Evolutionary conservation across 371 early-diverging fungal species (phyloP).

Genomic region (Mortierella sp.): DNA sequence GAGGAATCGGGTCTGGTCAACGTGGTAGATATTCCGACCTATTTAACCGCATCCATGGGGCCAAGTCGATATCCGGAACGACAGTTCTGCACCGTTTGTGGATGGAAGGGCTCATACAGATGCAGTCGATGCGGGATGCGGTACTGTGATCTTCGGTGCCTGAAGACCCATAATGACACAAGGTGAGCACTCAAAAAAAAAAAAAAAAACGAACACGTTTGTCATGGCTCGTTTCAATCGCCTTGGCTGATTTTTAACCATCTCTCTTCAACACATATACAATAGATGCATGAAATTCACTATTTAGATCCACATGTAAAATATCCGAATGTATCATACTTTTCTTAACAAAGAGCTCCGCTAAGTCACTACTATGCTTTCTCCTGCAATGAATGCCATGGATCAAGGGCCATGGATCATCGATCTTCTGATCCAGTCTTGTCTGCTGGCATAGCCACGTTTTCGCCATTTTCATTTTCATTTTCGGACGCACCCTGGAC

Average conservation of each 20-base stretch:
- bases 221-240: background rate
- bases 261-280: no score
- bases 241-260: background rate
- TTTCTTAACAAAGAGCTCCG: no score
- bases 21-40: slow-evolving; percentile 57
- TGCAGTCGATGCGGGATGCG: slow-evolving; percentile 75
- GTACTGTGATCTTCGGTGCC: slow-evolving; percentile 70
- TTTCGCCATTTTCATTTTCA: no score
- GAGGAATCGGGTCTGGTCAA: slow-evolving; percentile 60
- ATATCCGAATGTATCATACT: slow-evolving; percentile 10
- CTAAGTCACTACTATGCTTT: no score
- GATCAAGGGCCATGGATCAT: no score
- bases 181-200: slow-evolving; percentile 52
- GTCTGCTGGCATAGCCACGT: no score
- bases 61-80: slow-evolving; percentile 71
- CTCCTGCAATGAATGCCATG: no score
- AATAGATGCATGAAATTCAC: slow-evolving; percentile 40
- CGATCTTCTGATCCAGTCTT: no score
- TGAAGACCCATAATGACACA: slow-evolving; percentile 70
- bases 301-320: slow-evolving; percentile 14
- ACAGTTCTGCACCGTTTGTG: slow-evolving; percentile 77
- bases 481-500: background rate
- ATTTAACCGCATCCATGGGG: slow-evolving; percentile 64
- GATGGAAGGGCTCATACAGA: slow-evolving; percentile 68
- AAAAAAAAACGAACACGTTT: background rate